Base-by-base conservation (phyloP, 257 asterid species). In the Solanum virginianum region DNA sequence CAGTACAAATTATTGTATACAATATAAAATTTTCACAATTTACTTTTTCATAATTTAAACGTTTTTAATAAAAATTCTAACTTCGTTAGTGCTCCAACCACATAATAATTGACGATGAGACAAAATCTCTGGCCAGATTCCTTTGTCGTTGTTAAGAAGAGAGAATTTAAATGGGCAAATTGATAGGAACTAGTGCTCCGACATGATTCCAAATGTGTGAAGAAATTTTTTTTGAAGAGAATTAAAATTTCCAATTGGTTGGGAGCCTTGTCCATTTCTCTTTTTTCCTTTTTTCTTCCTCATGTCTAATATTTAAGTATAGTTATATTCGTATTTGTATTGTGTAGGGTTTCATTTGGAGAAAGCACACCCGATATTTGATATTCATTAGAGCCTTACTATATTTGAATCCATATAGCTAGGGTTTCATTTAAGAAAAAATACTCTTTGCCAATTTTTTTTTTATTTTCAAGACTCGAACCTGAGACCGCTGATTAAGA, bases 381-480 rank as follows among this genome's bases (percentile, higher is more conserved):
- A 0, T 32, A 32, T 32, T 32, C 0, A 32, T 32, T 32, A 0
- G 4, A 32, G 36, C 0, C 4, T 4, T 32, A 2, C 3, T 32
- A 32, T 32, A 32, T 32, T 4, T 32, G 4, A 32, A 32, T 32
- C 0, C 36, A 32, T 32, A 32, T 3, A 32, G 4, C 36, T 32
- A 3, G 36, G 0, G 36, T 0, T 32, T 0, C 6, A 36, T 36
- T 36, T 36, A 5, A 36, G 0, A 4, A 36, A 0, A 36, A 36
- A 4, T 5, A 36, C 7, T 36, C 6, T 0, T 5, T 36, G 0
- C 2, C 6, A 36, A 36, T 0, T 4, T 4, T 0, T 3, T 0
- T 36, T 36, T 36, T 3, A 36, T 36, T 36, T 5, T 36, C 41
- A 36, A 32, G 0, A 36, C 0, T 36, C 41, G 0, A 36, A 36